A percentile compares a stretch with the other conserved stretches of the same genome.
phyloP scores from a whole-genome alignment of 352 stramenopile genomes.

The Globisporangium middletonii region DNA sequence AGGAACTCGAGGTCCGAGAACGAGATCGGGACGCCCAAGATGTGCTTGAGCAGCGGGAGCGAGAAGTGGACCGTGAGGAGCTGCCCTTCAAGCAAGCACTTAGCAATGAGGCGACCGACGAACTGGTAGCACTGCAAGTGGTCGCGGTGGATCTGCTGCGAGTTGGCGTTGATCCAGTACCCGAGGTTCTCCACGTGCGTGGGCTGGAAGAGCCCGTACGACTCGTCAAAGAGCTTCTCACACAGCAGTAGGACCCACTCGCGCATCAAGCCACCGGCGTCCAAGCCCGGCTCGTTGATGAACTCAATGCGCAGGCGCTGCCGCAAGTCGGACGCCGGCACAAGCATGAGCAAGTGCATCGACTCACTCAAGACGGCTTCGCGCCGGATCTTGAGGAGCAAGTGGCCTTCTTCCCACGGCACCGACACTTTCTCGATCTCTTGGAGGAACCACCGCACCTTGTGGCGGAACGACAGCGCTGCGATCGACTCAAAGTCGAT shows the following conservation, averaged over 20 bases:
- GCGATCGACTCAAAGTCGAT: slow-evolving; percentile 79
- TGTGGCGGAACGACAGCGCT: slow-evolving; percentile 60
- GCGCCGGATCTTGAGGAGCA: slow-evolving; percentile 74
- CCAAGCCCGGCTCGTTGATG: slow-evolving; percentile 70
- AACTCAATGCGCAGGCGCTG: slow-evolving; percentile 81
- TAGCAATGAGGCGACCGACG: slow-evolving; percentile 66
- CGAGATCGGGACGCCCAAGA: slow-evolving; percentile 73
- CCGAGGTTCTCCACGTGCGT: slow-evolving; percentile 71
- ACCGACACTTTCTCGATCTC: slow-evolving; percentile 72
- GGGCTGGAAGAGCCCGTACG: slow-evolving; percentile 62
- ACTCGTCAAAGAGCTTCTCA: slow-evolving; percentile 75
- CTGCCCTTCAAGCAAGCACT: slow-evolving; percentile 72
- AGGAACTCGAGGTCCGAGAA: slow-evolving; percentile 80
- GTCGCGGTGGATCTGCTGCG: slow-evolving; percentile 52
- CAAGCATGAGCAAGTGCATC: slow-evolving; percentile 79
- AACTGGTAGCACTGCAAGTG: slow-evolving; percentile 76
- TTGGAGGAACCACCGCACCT: slow-evolving; percentile 75
- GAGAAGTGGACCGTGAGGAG: slow-evolving; percentile 72
- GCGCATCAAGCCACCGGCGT: slow-evolving; percentile 67
- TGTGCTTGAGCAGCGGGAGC: slow-evolving; percentile 75
- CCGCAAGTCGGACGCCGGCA: slow-evolving; percentile 58
- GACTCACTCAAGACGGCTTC: slow-evolving; percentile 72
- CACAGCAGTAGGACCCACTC: slow-evolving; percentile 79
- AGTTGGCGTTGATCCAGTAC: slow-evolving; percentile 84
- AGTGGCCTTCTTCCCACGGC: slow-evolving; percentile 72